These are phyloP conservation scores for Rhodotorula sp. DNA, from an alignment of 1,284 basidiomycete species.

Conservation along the genomic window DNA sequence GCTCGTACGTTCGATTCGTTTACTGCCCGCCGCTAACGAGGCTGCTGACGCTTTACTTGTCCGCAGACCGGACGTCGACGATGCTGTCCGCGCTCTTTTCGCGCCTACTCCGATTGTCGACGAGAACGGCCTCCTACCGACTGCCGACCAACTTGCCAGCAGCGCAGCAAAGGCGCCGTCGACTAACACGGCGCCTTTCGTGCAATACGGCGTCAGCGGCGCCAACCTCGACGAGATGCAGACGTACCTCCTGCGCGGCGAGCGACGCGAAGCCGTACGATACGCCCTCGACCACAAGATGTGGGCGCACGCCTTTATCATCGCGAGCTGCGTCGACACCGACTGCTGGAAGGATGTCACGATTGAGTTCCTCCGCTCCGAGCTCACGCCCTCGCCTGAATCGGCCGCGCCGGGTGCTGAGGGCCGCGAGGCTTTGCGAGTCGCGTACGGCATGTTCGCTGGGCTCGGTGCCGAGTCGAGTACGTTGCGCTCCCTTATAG, in stretches of 20 bases:
- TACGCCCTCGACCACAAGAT: constrained; percentile 83
- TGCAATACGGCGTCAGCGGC: constrained; percentile 56
- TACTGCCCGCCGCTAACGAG: background rate
- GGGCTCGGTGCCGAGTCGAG: constrained; percentile 76
- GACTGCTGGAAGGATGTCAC: constrained; percentile 87
- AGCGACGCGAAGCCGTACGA: constrained; percentile 81
- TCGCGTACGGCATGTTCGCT: constrained; percentile 82
- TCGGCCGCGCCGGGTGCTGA: constrained; percentile 46
- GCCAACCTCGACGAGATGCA: constrained; percentile 76
- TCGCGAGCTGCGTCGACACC: constrained; percentile 88
- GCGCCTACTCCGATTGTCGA: background rate
- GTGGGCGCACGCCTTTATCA: constrained; percentile 95
- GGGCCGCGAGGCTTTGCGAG: constrained; percentile 70
- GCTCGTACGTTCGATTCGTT: constrained; percentile 62
- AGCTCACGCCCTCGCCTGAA: constrained; percentile 60
- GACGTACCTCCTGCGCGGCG: constrained; percentile 73
- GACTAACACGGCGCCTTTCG: constrained; percentile 42
- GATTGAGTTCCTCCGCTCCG: constrained; percentile 77
- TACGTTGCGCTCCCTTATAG: constrained; percentile 51
- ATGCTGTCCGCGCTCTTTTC: constrained; percentile 64
- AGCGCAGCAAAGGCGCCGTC: constrained; percentile 17
- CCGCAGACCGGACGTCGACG: constrained; percentile 68
- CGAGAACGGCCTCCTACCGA: constrained; percentile 23
- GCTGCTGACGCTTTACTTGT: background rate
- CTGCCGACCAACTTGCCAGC: constrained; percentile 39